Percentiles rank a stretch among this genome's conserved stretches.
Evolutionary conservation across 108 stramenopile genomes (phyloP).

Genomic region (Nannochloropsis granulata): DNA sequence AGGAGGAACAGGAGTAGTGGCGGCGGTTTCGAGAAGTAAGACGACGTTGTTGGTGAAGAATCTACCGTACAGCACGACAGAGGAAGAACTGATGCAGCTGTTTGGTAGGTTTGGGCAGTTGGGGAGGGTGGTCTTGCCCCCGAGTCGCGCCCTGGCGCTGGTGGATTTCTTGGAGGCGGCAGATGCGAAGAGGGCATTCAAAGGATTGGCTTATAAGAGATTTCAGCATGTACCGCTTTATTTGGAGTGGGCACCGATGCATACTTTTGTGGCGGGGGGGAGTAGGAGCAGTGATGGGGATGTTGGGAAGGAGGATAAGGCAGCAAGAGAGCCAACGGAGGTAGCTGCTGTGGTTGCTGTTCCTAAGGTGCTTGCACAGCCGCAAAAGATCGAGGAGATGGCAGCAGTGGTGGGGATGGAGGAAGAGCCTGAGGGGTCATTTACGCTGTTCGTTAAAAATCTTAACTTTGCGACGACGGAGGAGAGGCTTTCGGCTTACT

Average conservation of each 20-base stretch:
- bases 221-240: constrained; percentile 92
- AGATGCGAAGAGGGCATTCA: constrained; percentile 78
- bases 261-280: constrained; percentile 1
- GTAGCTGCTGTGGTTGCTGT: not conserved
- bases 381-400: not conserved
- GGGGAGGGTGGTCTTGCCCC: constrained; percentile 54
- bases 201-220: constrained; percentile 71
- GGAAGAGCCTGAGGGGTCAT: constrained; percentile 8
- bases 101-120: constrained; percentile 56
- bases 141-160: constrained; percentile 67
- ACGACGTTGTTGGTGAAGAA: constrained; percentile 87
- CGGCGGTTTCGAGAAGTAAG: constrained; percentile 47
- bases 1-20: not conserved
- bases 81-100: constrained; percentile 65
- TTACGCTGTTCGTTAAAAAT: constrained; percentile 85
- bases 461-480: constrained; percentile 78
- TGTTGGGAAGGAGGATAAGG: not conserved
- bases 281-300: constrained; percentile 16
- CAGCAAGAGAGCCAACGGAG: not conserved
- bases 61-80: constrained; percentile 64
- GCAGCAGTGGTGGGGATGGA: not conserved
- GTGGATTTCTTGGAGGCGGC: constrained; percentile 68
- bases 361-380: not conserved
- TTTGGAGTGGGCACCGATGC: constrained; percentile 88
- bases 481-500: constrained; percentile 47